Evolutionary conservation across 768 basidiomycete genomes (phyloP), one percentile per base, ranked within the genome.

Genomic region (Mycena vulgaris): DNA sequence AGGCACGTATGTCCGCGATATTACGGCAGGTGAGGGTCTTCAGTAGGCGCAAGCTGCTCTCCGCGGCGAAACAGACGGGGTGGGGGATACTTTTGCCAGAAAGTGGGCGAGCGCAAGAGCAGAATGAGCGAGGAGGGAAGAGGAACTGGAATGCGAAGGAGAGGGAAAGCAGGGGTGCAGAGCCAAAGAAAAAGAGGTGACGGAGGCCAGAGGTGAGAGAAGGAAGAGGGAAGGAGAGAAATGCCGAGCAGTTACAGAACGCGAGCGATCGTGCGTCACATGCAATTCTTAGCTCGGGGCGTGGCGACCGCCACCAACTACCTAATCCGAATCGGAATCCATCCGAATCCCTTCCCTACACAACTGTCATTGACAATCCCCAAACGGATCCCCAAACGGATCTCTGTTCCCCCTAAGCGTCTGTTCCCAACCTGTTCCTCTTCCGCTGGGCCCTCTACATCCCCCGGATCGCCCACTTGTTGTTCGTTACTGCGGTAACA

Each of bases 61-160:
- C 7, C 16, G 17, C 37, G 28, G 51, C 51, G 30, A 53, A 30
- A 17, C 48, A 47, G 63, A 35, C 27, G 35, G 31, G 59, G 37
- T 19, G 58, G 27, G 51, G 42, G 33, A 48, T 45, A 70, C 63
- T 65, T 61, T 66, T 53, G 30, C 69, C 69, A 70, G 69, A 65
- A 66, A 70, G 69, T 48, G 33, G 56, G 21, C 42, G 42, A 3
- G 42, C 21, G 33, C 68, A 75, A 55, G 68, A 66, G 70, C 35
- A 39, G 73, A 66, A 63, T 75, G 39, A 63, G 60, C 49, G 56
- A 60, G 57, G 28, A 35, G 74, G 69, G 73, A 68, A 70, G 45
- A 60, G 70, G 73, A 39, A 39, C 19, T n/a, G 37, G 6, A 45
- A 42, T 19, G 31, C 33, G 53, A 59, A 48, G 68, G 62, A 64